A percentile compares a stretch with the other conserved stretches of the same genome.
Conservation (phyloP, 208 protist genomes). For the Phytomonas serpens region DNA sequence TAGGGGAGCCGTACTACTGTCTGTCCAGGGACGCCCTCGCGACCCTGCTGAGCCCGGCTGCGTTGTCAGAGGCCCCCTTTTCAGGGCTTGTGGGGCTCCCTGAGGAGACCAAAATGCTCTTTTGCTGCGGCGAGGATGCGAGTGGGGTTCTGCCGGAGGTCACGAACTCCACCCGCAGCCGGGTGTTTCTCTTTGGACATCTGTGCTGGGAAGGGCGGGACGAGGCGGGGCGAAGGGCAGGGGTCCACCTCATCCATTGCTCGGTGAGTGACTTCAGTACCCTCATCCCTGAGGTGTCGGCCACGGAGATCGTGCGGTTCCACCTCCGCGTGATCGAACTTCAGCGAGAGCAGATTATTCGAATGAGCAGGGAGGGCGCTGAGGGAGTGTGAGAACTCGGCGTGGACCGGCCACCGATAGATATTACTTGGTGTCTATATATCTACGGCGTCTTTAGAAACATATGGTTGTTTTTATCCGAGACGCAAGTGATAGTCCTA, state of each 20-base stretch:
- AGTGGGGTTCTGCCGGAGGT: constrained; percentile 20
- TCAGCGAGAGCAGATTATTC: neutral
- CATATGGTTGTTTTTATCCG: neutral
- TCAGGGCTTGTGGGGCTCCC: constrained; percentile 8
- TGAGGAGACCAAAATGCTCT: constrained; percentile 15
- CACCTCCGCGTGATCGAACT: neutral
- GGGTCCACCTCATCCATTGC: neutral
- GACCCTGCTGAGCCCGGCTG: constrained; percentile 14
- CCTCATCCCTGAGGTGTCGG: neutral
- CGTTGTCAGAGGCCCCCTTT: neutral
- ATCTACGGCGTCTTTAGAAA: neutral
- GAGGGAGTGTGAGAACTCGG: neutral
- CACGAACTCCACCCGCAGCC: constrained; percentile 18
- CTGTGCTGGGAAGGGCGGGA: constrained; percentile 19
- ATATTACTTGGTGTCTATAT: neutral
- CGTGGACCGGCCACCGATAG: neutral
- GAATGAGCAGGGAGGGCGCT: neutral
- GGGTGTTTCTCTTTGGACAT: constrained; percentile 18
- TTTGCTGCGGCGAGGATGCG: constrained; percentile 28
- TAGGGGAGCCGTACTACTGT: constrained; percentile 21
- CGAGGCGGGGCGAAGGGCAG: neutral
- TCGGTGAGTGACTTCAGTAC: neutral
- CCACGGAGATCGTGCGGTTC: neutral
- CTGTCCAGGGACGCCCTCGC: constrained; percentile 11
- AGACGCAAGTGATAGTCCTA: neutral